Base-by-base conservation (phyloP, 805 yeast genomes). In the Suhomyces xylopsoci region DNA sequence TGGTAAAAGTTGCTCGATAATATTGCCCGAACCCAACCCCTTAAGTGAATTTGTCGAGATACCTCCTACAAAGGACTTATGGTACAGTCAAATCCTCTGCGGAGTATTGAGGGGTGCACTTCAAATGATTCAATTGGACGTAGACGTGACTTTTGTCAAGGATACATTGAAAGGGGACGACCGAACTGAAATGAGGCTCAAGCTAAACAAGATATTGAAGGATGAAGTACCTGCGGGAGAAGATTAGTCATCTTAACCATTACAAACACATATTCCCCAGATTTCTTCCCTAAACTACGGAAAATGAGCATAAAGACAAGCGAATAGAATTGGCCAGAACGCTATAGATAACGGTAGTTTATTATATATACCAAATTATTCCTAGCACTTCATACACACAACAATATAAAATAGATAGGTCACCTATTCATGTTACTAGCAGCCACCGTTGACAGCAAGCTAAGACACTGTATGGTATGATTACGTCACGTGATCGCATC, bases 201-300 rank as follows among this genome's bases (percentile, higher is more conserved):
- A 83, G 61, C 74, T 94, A 58, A 74, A 84, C 47, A 85, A 80
- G 61, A 80, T 90, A 2, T 73, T 93, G 59, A 90, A 88, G 64
- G 99, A 94, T 65, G 99, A 94, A 72, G 87, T 94, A 45, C 99
- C 99, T 12, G 96, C 96, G 5, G 99, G 98, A 22, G 98, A 94
- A 68, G 97, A 92, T 58, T 87, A 68, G 51, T 10, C 12, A n/a
- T 40, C 43, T n/a, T 20, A 7, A n/a, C 32, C 12, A 32, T 32
- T n/a, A 30, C 14, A 30, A 30, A 9, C 45, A 22, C 17, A 25
- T 15, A 22, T 19, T 15, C 17, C 30, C 28, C 14, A 26, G 10
- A n/a, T 28, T 28, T 5, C 30, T 28, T 8, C 19, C 32, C n/a
- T 28, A 12, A 28, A 28, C 32, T 12, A 28, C 14, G n/a, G 32